A percentile compares a stretch with the other conserved stretches of the same genome.
Evolutionary conservation across 148 eudicot species (phyloP).

Genomic region (Heliosperma pusillum): DNA sequence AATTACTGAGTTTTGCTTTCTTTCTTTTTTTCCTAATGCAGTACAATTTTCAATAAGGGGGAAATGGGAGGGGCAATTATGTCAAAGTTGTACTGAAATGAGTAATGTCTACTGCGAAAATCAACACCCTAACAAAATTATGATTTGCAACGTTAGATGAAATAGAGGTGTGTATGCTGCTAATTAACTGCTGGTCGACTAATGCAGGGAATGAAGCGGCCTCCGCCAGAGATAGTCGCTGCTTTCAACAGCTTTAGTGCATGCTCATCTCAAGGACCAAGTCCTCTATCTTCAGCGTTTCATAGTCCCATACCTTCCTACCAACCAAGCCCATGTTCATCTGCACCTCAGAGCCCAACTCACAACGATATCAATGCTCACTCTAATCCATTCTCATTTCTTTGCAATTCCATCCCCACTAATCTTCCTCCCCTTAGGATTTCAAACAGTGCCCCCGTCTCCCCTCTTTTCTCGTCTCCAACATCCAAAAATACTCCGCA

Average conservation of each 20-base stretch:
- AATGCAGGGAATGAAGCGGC: no score
- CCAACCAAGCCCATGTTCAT: slow-evolving; percentile 85
- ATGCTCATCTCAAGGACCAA: slow-evolving; percentile 37
- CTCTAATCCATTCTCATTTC: slow-evolving; percentile 64
- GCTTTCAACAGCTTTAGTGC: no score
- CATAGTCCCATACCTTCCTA: slow-evolving; percentile 83
- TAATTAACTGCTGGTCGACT: no score
- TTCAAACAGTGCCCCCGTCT: slow-evolving; percentile 94
- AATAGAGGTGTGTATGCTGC: no score
- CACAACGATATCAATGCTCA: slow-evolving; percentile 38
- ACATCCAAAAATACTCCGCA: slow-evolving; percentile 47
- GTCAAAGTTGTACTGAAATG: neutral
- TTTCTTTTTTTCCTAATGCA: no score
- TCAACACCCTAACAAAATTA: no score
- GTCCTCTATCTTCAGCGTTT: slow-evolving; percentile 80
- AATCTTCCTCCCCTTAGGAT: slow-evolving; percentile 86
- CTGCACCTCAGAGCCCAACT: slow-evolving; percentile 84
- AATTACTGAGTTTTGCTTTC: no score
- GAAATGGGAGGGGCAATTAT: no score
- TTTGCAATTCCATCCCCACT: slow-evolving; percentile 54
- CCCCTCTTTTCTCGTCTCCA: slow-evolving; percentile 85
- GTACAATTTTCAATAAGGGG: no score
- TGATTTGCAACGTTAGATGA: neutral
- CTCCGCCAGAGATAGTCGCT: no score
- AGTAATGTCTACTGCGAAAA: no score